Conservation (phyloP, 495 filamentous ascomycete species). For the Chaetomium fimeti region DNA sequence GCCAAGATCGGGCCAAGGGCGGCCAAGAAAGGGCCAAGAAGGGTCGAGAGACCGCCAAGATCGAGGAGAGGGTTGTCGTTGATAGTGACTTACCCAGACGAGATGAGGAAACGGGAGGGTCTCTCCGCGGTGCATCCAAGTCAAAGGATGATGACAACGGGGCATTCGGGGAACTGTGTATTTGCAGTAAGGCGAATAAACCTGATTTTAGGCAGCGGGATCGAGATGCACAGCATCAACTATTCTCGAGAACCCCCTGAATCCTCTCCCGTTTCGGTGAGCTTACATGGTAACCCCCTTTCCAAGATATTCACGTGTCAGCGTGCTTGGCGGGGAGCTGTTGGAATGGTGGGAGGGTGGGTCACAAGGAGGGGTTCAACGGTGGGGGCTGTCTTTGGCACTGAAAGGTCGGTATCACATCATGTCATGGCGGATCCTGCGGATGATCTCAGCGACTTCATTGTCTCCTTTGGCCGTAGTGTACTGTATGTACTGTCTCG, state of each 20-base stretch:
- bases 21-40: neutral
- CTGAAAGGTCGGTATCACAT: neutral
- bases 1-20: conserved; percentile 7
- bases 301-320: conserved; percentile 9
- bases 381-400: neutral
- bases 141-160: neutral
- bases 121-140: neutral
- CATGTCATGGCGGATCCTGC: conserved; percentile 3
- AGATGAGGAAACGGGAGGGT: neutral
- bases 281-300: neutral
- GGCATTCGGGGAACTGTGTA: no score
- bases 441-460: neutral
- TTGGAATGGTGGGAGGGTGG: conserved; percentile 1
- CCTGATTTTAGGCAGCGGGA: no score
- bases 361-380: neutral
- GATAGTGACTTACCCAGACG: neutral
- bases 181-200: no score
- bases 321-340: neutral
- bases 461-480: no score
- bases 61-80: neutral
- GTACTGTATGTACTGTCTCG: no score
- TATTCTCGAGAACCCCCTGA: no score
- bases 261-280: neutral
- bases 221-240: no score
- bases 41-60: conserved; percentile 1